Base-by-base conservation (phyloP, 1,284 basidiomycete species). In the Lentinula novae-zelandiae region DNA sequence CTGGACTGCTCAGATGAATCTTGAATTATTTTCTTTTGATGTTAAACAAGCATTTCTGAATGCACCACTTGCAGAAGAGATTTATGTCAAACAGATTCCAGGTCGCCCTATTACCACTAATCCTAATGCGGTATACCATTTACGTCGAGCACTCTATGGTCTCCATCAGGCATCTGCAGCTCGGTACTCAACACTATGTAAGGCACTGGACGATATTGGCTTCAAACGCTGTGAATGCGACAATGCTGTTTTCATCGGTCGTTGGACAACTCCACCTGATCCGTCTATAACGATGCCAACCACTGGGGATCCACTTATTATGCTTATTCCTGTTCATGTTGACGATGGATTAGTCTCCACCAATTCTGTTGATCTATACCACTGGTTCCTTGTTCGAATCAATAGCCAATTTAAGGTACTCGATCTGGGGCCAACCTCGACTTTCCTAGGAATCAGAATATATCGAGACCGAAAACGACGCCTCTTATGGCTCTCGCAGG, bases 221-320 rank as follows among this genome's bases (percentile, higher is more conserved):
- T 39, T 39, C 38, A 39, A 39, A 4, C 61, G 64, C 8, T 65
- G 64, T 36, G 64, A 67, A 20, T 61, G 65, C 0, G 69, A 70
- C 42, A 65, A 67, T 51, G 63, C 64, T 15, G 66, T 70, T 2
- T 71, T 69, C 48, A 34, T 33, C 36, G 40, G 42, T 36, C 9
- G n/a, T 1, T 58, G 40, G 42, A n/a, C 42, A 10, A 48, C 1
- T 1, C 44, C 44, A 7, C 33, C 56, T 17, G 15, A 34, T 9
- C 0, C 42, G 0, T 38, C 56, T 33, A 48, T 66, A 6, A 34
- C 53, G 2, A 15, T 5, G 10, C n/a, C 57, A 39, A 27, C 42
- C 34, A 7, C 49, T 61, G 20, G 54, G 1, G 51, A 55, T 54
- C 12, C n/a, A 42, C 27, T 27, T 39, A n/a, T 22, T 53, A 60